Evolutionary conservation across 1,284 basidiomycete species (phyloP).

Genomic region (Peniophora sp.): DNA sequence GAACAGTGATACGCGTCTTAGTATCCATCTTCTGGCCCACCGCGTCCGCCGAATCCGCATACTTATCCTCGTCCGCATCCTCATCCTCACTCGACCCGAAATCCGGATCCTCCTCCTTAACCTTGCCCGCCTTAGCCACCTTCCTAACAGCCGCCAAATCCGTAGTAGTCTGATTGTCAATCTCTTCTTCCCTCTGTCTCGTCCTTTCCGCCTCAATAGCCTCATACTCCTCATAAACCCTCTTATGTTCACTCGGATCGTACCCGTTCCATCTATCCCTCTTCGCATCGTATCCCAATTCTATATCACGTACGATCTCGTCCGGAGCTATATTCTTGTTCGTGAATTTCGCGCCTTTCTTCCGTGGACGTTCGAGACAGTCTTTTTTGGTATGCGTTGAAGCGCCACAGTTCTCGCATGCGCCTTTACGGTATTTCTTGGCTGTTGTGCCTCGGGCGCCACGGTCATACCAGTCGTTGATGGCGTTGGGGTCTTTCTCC

Average conservation of each 20-base stretch:
- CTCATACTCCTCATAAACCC: constrained; percentile 89
- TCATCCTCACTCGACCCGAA: constrained; percentile 96
- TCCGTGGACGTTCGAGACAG: constrained; percentile 93
- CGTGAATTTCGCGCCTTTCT: constrained; percentile 93
- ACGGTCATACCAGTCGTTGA: constrained; percentile 90
- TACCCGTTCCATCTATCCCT: constrained; percentile 99
- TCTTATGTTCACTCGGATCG: constrained; percentile 80
- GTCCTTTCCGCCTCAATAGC: constrained; percentile 88
- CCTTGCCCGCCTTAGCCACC: constrained; percentile 57
- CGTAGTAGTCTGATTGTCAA: constrained; percentile 94
- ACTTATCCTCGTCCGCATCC: constrained; percentile 92
- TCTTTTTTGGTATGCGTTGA: constrained; percentile 90
- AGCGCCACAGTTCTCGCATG: constrained; percentile 98
- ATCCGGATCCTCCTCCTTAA: constrained; percentile 70
- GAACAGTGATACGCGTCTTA: constrained; percentile 96
- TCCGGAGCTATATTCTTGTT: constrained; percentile 88
- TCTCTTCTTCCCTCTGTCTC: constrained; percentile 89
- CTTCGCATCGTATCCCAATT: constrained; percentile 89
- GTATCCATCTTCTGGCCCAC: constrained; percentile 97
- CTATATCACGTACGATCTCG: constrained; percentile 79
- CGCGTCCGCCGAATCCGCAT: constrained; percentile 94
- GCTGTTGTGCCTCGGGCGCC: constrained; percentile 85
- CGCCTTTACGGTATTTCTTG: constrained; percentile 95
- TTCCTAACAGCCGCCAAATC: constrained; percentile 58
- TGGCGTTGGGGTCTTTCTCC: constrained; percentile 57